Evolutionary conservation across 2,329 filamentous ascomycete genomes (phyloP), one percentile per base, ranked within the genome.

Genomic region (Epichloe sylvatica): DNA sequence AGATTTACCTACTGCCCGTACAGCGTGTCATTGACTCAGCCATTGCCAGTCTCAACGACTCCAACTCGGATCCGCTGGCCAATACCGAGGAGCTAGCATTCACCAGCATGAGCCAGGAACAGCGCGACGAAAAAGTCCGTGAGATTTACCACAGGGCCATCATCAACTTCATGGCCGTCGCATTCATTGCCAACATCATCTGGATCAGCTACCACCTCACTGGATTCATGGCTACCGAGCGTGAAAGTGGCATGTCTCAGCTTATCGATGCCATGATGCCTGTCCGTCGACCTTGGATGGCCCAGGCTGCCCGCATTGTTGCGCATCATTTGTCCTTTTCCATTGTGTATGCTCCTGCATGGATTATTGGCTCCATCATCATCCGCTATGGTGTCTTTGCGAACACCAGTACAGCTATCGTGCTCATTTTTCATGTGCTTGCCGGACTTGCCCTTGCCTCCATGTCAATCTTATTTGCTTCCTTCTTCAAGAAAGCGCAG

Each of bases 211-310:
- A 95, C 62, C 89, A 96, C 59, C 72, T 94, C 50, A 86, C 87
- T 0, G 90, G 90, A 8, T 81, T 90, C 58, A 83, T 94, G 62
- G 89, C 90, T 7, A 80, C 82, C 2, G 90, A 96, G 67, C 75
- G 90, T 50, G 90, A 96, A 68, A 73, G 81, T 15, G 90, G 89
- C 51, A 92, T 95, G 77, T 86, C 86, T 4, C 86, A 89, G 54
- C 72, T 96, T 30, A 80, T 96, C 41, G 90, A 96, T 65, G 84
- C 87, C 49, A 95, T 94, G 87, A 90, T 92, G 73, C 84, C 86
- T 0, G 86, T 86, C 49, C 74, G 75, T 49, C 75, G 75, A 45
- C 71, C 78, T 41, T 94, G 87, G 86, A 75, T 87, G 59, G 81
- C 84, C 9, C 86, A 91, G 66, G 78, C 80, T 21, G 83, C 84